These are phyloP conservation scores for Alternaria triticina DNA, from an alignment of 2,329 filamentous ascomycete genomes.

Conservation along the genomic window DNA sequence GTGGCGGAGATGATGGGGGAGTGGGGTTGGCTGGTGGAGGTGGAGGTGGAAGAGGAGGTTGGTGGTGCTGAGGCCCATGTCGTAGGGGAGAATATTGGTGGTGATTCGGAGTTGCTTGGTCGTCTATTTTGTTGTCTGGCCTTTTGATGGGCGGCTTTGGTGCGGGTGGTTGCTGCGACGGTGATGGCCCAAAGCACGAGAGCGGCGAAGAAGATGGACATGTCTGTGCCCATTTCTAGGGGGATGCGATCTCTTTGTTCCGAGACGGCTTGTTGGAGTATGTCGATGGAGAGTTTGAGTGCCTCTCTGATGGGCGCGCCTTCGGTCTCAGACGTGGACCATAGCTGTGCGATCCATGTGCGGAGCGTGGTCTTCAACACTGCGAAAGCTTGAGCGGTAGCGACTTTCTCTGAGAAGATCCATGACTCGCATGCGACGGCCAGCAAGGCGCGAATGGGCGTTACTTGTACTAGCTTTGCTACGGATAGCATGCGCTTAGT, in stretches of 20 bases:
- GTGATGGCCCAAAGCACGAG: slow-evolving; percentile 47
- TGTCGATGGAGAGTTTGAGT: slow-evolving; percentile 33
- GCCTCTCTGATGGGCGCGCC: slow-evolving; percentile 30
- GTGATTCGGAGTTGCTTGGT: slow-evolving; percentile 21
- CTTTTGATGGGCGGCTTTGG: slow-evolving; percentile 14
- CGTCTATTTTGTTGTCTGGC: slow-evolving; percentile 5
- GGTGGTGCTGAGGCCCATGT: slow-evolving; percentile 3
- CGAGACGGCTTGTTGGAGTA: slow-evolving; percentile 33
- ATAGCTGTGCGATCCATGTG: slow-evolving; percentile 46
- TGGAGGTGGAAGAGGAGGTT: neutral
- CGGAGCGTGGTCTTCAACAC: slow-evolving; percentile 40
- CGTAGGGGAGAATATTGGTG: slow-evolving; percentile 8
- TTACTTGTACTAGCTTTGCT: slow-evolving; percentile 46
- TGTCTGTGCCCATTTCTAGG: slow-evolving; percentile 39
- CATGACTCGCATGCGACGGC: slow-evolving; percentile 55
- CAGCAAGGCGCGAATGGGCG: slow-evolving; percentile 51
- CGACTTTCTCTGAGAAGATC: slow-evolving; percentile 53
- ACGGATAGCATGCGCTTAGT: slow-evolving; percentile 43
- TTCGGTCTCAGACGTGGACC: slow-evolving; percentile 20
- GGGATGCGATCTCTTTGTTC: slow-evolving; percentile 20
- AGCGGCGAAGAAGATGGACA: slow-evolving; percentile 44
- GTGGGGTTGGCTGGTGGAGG: slow-evolving; percentile 2
- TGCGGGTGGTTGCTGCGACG: slow-evolving; percentile 31
- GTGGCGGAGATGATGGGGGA: slow-evolving; percentile 22
- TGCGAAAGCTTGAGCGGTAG: slow-evolving; percentile 40